These are phyloP conservation scores for Penicillium sp. DNA, from an alignment of 2,329 filamentous ascomycete genomes.

Conservation along the genomic window DNA sequence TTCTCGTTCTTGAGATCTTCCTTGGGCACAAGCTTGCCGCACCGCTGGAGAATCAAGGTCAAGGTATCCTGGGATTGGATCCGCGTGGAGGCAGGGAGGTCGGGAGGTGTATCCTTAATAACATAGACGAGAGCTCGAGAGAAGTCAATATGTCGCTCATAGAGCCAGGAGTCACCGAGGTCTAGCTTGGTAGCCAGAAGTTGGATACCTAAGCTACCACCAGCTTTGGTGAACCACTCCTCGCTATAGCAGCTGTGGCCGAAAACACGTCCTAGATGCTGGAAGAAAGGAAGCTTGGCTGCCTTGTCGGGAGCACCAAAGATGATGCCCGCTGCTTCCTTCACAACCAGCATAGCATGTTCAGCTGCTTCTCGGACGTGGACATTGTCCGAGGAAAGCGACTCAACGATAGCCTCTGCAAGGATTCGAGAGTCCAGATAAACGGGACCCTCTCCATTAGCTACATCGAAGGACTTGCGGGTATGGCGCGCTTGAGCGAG, in stretches of 20 bases:
- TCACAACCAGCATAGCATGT: slow-evolving; percentile 75
- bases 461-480: slow-evolving; percentile 79
- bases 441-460: slow-evolving; percentile 82
- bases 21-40: slow-evolving; percentile 78
- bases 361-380: slow-evolving; percentile 83
- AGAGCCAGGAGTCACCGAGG: slow-evolving; percentile 82
- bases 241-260: slow-evolving; percentile 96
- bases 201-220: slow-evolving; percentile 87
- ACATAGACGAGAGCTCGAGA: slow-evolving; percentile 93
- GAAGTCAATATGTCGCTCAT: slow-evolving; percentile 82
- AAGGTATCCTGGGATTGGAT: slow-evolving; percentile 81
- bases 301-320: slow-evolving; percentile 76
- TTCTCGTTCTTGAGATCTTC: slow-evolving; percentile 73
- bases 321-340: slow-evolving; percentile 75
- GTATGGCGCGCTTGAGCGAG: slow-evolving; percentile 78
- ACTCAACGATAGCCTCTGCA: slow-evolving; percentile 88
- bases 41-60: slow-evolving; percentile 75
- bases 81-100: slow-evolving; percentile 88
- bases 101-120: slow-evolving; percentile 96
- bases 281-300: slow-evolving; percentile 81
- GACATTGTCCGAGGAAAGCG: slow-evolving; percentile 80
- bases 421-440: slow-evolving; percentile 85
- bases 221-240: slow-evolving; percentile 98
- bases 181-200: slow-evolving; percentile 83
- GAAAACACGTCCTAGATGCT: slow-evolving; percentile 78